phyloP scores from a whole-genome alignment of 371 early-diverging fungal species.

The Sanchytrium tribonematis region DNA sequence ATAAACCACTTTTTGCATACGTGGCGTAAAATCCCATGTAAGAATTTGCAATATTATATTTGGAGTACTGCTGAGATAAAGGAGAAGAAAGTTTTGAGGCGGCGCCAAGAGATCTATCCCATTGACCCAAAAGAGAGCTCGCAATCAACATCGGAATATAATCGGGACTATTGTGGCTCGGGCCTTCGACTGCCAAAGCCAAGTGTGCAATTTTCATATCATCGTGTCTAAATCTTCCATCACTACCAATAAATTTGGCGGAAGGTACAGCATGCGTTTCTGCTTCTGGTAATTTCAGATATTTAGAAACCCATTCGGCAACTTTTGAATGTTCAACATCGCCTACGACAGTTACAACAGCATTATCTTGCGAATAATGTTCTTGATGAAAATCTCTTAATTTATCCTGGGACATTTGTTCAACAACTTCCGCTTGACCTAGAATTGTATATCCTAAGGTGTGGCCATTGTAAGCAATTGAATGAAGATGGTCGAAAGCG shows the following conservation, averaged over 20 bases:
- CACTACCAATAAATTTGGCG: slow-evolving; percentile 56
- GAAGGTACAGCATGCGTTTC: slow-evolving; percentile 14
- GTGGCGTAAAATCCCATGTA: slow-evolving; percentile 93
- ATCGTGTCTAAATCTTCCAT: slow-evolving; percentile 36
- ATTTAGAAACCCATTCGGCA: neutral
- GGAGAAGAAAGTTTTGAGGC: slow-evolving; percentile 51
- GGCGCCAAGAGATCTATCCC: slow-evolving; percentile 73
- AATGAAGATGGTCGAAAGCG: slow-evolving; percentile 78
- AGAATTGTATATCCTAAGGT: slow-evolving; percentile 76
- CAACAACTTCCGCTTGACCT: slow-evolving; percentile 69
- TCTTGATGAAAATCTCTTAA: slow-evolving; percentile 22
- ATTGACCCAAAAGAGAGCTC: slow-evolving; percentile 75
- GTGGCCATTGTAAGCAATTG: slow-evolving; percentile 65
- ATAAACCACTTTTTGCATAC: slow-evolving; percentile 90
- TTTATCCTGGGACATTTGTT: slow-evolving; percentile 48
- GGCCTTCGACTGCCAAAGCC: slow-evolving; percentile 84
- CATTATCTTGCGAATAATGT: slow-evolving; percentile 83
- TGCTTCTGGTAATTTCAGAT: neutral
- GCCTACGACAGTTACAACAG: slow-evolving; percentile 70
- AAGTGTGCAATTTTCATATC: slow-evolving; percentile 44
- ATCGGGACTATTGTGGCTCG: slow-evolving; percentile 70
- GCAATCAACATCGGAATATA: slow-evolving; percentile 78
- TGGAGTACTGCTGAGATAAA: slow-evolving; percentile 45
- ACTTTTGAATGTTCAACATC: slow-evolving; percentile 19
- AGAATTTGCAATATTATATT: slow-evolving; percentile 68